Evolutionary conservation across 1,139 yeast species (phyloP), one percentile per base, ranked within the genome.

Genomic region (Kurtzmaniella quercitrusa): DNA sequence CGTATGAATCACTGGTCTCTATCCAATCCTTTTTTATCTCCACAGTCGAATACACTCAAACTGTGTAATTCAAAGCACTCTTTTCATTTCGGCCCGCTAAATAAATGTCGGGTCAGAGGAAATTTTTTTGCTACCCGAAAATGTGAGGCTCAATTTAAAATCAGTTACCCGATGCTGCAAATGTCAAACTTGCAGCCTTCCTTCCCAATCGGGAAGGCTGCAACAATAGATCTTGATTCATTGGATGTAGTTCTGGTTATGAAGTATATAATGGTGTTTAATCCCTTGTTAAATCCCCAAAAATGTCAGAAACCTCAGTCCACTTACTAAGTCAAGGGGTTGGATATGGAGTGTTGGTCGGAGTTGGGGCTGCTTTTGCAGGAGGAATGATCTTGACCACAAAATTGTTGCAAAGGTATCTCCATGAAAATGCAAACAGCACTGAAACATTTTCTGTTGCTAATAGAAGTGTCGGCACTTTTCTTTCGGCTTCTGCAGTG

Each of bases 361-460:
- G 66, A 1, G 58, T 59, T 3, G 66, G 67, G 34, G 64, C 58
- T 5, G 48, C 56, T 4, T 62, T 63, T 45, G 66, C 67, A 5
- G 48, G 56, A 7, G 64, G 64, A 25, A 62, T 62, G 58, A 52
- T 62, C 18, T 43, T 57, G 12, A 54, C 61, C n/a, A 61, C 66
- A 10, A 53, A 56, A 40, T 48, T 60, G 19, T 47, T 60, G 43
- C 44, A 50, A 29, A 56, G 49, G 43, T 62, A 62, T 42, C 51
- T 62, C 18, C 52, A 58, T 41, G 66, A 62, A 48, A 51, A 61
- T 46, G 49, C 61, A 14, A 51, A 59, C 19, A 58, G 58, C 12
- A 62, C 66, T 1, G 68, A 63, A 48, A 58, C 57, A 27, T 63
- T 63, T 41, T 52, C 58, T 46, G 66, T 60, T 25, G 66, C 66